Evolutionary conservation across 345 rosid genomes (phyloP), one percentile per base, ranked within the genome.

Genomic region (Alliaria petiolata): DNA sequence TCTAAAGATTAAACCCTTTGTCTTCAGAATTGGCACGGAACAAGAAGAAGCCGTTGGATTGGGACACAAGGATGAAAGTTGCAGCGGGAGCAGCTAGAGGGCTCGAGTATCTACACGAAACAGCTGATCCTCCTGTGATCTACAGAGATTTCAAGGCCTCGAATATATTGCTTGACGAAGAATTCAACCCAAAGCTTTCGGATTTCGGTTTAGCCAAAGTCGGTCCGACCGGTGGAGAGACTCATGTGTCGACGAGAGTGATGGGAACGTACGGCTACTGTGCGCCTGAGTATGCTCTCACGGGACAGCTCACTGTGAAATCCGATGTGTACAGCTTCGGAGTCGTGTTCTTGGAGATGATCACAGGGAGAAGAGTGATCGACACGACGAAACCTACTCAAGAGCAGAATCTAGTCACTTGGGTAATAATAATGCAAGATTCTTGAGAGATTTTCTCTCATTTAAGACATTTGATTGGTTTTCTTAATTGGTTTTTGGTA

Each of bases 241-340:
- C 85, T 53, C 84, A 87, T 74, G 91, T 90, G 16, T 87, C 96
- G 50, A 90, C 96, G 16, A 81, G 96, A 79, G 96, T 90, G 55
- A 90, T 90, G 96, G 96, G 96, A 56, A 90, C 96, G 14, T 90
- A 87, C 30, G 96, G 96, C 38, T 87, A 86, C 16, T 89, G 96
- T 61, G 88, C 96, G 6, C 96, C 93, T 0, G 96, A 89, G 69
- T 87, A 87, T 67, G 93, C 91, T 31, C 69, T 77, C 16, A 86
- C 91, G 0, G 96, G 96, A 39, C 82, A 87, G 52, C 78, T 90
- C 74, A 86, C 96, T 4, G 17, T 79, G 6, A 90, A 87, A 76
- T 90, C 91, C 7, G 93, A 90, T 52, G 96, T 90, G 3, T 90
- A 90, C 60, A 90, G 96, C 78, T 90, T 87, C 20, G 96, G 93